Base-by-base conservation (phyloP, 805 yeast genomes). In the Priceomyces fermenticarens region DNA sequence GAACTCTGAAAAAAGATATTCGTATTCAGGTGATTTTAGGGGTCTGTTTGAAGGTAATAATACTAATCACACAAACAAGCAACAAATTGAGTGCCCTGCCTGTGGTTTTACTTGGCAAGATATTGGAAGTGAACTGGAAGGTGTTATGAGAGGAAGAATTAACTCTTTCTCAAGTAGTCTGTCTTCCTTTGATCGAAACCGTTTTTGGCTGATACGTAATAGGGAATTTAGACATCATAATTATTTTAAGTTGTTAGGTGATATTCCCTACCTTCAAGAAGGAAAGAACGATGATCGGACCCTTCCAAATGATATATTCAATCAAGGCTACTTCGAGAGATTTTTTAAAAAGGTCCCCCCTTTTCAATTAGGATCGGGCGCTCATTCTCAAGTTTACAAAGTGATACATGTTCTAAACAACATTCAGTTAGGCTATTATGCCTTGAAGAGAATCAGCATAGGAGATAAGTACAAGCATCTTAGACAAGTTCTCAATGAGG, bases 341-440 rank as follows among this genome's bases (percentile, higher is more conserved):
- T 85, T 89, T 57, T 89, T 89, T 63, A 72, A 68, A 31, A 75
- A 78, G 26, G 62, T 81, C 10, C 72, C 78, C 1, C 72, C 72
- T 0, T 62, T 44, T 23, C 63, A 75, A 2, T 62, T 89, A 10
- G 97, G 97, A 0, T 73, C 83, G 28, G 97, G 97, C 0, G 85
- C 95, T 4, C 79, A 88, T 49, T 96, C 96, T 0, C 78, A 83
- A 20, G 97, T 89, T 8, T 84, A 77, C 53, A 80, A 88, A 55
- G 97, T 89, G 4, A 88, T 82, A 42, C 97, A 89, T 58, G 72
- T 75, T n/a, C 63, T 90, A 29, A 83, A 85, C 44, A 82, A 82
- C 10, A 72, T 82, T 27, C 75, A 82, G 16, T 56, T 89, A 26
- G 97, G 97, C 0, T 67, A 77, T 0, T 89, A 85, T 70, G 97